Conservation (phyloP, 805 yeast genomes). For the Saturnispora ahearnii region DNA sequence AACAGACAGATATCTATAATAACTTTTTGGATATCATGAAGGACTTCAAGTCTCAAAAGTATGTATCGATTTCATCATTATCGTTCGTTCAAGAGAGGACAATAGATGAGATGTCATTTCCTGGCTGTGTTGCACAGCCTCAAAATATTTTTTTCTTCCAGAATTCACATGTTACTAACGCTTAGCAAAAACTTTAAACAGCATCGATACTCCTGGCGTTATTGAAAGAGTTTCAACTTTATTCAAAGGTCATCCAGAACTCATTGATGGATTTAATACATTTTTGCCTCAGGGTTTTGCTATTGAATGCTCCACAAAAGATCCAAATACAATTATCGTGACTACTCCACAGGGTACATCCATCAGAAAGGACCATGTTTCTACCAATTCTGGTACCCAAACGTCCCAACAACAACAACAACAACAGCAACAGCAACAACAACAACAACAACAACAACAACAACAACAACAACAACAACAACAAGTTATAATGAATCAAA, state of each 20-base stretch:
- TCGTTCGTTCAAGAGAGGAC: too few species aligned
- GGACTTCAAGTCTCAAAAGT: conserved; percentile 91
- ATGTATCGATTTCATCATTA: conserved; percentile 21
- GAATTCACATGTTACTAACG: conserved; percentile 17
- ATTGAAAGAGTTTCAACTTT: conserved; percentile 88
- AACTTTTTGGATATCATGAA: conserved; percentile 97
- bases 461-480: conserved; percentile 14
- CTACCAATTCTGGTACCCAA: conserved; percentile 3
- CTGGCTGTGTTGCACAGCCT: conserved; percentile 8
- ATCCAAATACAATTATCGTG: conserved; percentile 86
- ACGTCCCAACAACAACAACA: conserved; percentile 19
- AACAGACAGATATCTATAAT: conserved; percentile 93
- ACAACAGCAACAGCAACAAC: conserved; percentile 3
- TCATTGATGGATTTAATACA: conserved; percentile 96
- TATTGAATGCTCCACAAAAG: conserved; percentile 88
- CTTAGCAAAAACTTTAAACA: conserved; percentile 10
- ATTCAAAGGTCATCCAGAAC: conserved; percentile 85
- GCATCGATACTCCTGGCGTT: conserved; percentile 96
- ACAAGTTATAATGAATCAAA: neutral
- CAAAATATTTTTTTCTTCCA: neutral
- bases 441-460: conserved; percentile 9
- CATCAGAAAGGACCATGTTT: conserved; percentile 49
- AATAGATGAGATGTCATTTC: neutral
- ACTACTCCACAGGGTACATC: conserved; percentile 94
- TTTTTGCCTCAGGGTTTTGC: conserved; percentile 94